Evolutionary conservation across 2,329 filamentous ascomycete genomes (phyloP), one percentile per base, ranked within the genome.

Genomic region (Aspergillus sp.): DNA sequence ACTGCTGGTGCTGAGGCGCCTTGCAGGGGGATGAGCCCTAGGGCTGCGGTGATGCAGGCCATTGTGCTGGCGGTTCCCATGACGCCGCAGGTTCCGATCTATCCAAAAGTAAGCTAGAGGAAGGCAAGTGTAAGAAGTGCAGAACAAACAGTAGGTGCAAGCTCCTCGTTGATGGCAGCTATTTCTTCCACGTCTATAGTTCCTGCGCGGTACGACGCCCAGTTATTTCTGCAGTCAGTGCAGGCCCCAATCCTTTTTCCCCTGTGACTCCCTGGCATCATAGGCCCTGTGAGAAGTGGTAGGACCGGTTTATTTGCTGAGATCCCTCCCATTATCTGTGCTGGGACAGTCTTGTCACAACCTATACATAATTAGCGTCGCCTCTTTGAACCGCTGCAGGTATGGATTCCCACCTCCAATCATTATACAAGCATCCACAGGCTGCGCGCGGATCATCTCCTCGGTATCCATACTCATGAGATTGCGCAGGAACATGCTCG

Each of bases 401-500:
- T 14, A 40, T 27, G 11, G 27, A 46, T 12, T 14, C 74, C 60
- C 57, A 85, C 85, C 87, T 49, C 88, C 88, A 64, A 90, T 86
- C 62, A 88, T 77, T 14, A 89, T 81, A 9, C 85, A 84, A 0
- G 86, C 84, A 72, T 91, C 88, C 14, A 88, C 79, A 0, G 88
- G 88, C 71, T 90, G 88, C 0, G 87, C 87, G 46, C 78, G 78
- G 54, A 90, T 86, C 88, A 91, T 91, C 75, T 91, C 88, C 70
- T 91, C 89, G 0, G 89, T 90, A 67, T 91, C 89, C 86, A 91
- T 90, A 63, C 85, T 87, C 88, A 91, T 91, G 55, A 91, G 67
- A 62, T 91, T 91, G 33, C 89, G 75, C 49, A 91, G 67, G 55
- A 85, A 90, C 89, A 91, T 90, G 74, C 87, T 90, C 4, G 88